Evolutionary conservation across 148 eudicot species (phyloP), one percentile per base, ranked within the genome.

Genomic region (Camellia granthamiana): DNA sequence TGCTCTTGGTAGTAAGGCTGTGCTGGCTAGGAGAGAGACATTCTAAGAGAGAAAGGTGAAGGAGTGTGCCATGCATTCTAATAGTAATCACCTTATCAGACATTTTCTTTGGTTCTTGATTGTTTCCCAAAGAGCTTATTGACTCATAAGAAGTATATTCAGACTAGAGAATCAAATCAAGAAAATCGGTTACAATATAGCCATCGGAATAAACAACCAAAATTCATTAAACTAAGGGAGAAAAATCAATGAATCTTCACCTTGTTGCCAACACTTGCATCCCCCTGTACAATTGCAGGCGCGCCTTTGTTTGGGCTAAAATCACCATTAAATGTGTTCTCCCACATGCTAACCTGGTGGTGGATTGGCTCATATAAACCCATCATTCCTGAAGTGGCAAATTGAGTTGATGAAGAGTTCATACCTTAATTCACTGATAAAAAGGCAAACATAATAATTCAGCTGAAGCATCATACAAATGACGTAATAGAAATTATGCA

Each of bases 301-400:
- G 70, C 82, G 60, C 80, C 85, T 14, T 81, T 75, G 59, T 80
- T 84, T 1, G 94, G 88, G 78, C 86, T 62, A 19, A 84, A 62
- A 64, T 88, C 81, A 3, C 85, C 89, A 81, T 85, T 85, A 18
- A 89, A 87, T 1, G 92, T 62, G 51, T 90, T 93, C 51, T 90
- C 93, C 98, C 97, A 92, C 88, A 89, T 90, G 86, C 86, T 87
- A 64, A 87, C 80, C 55, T 87, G 91, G 69, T 87, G 91, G 69
- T 85, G 90, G 15, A 90, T 80, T 59, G 93, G 85, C 76, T 92
- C 95, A 72, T 88, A 92, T 67, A 92, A 67, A 23, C 90, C 93
- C 88, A 92, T 86, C 77, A 88, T 86, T 81, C 89, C 85, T 55
- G 89, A 78, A 18, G 89, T 84, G 73, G 91, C 83, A 77, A 88